Evolutionary conservation across 164 flowering plant genomes (phyloP).

Genomic region (Nymphaea colorata): DNA sequence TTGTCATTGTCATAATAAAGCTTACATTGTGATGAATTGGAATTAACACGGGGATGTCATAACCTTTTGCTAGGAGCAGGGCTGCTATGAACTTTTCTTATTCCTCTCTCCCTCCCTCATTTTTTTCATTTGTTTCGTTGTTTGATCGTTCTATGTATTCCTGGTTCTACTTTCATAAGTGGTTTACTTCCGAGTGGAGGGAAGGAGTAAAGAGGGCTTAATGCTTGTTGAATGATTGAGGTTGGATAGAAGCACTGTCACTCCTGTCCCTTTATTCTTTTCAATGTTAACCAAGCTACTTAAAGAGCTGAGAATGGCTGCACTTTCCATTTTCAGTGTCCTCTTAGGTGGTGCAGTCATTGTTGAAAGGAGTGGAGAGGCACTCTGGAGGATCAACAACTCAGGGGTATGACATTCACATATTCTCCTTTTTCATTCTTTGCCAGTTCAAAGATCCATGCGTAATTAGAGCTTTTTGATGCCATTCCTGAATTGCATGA

Average conservation of each 20-base stretch:
- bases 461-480: background rate
- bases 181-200: too few species aligned
- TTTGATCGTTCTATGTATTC: background rate
- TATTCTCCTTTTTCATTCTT: background rate
- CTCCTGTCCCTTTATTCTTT: background rate
- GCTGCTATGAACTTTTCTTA: background rate
- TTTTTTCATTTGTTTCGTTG: background rate
- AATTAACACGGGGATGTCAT: background rate
- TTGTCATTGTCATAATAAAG: background rate
- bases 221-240: background rate
- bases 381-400: conserved; percentile 61
- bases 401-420: conserved; percentile 41
- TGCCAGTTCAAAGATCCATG: background rate
- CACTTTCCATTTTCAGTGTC: conserved; percentile 27
- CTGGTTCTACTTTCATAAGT: background rate
- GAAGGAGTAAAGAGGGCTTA: too few species aligned
- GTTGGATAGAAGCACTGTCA: background rate
- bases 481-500: background rate
- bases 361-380: conserved; percentile 34
- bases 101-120: too few species aligned
- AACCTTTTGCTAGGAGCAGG: background rate
- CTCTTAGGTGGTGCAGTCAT: conserved; percentile 38
- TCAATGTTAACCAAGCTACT: background rate
- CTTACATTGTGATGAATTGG: background rate
- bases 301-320: background rate